Conservation (phyloP, 1,139 yeast species). For the Sugiyamaella paludigena region DNA sequence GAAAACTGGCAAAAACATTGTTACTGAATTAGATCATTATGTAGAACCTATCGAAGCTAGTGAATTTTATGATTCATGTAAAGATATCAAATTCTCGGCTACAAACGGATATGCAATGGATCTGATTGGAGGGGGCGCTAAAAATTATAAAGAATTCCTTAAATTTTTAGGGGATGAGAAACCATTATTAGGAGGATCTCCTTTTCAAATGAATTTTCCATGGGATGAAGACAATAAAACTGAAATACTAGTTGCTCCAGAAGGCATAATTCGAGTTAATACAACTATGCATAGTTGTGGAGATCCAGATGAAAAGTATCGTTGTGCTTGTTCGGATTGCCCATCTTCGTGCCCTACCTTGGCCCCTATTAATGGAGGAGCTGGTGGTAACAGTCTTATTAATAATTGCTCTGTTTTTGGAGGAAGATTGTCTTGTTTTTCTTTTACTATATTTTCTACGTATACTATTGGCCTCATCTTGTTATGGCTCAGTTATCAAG, state of each 20-base stretch:
- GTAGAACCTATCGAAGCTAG: slow-evolving; percentile 61
- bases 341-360: slow-evolving; percentile 72
- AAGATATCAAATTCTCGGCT: slow-evolving; percentile 85
- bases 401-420: slow-evolving; percentile 5
- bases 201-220: slow-evolving; percentile 83
- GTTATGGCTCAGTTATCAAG: slow-evolving; percentile 1
- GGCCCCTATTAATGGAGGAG: slow-evolving; percentile 34
- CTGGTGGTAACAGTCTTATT: slow-evolving; percentile 23
- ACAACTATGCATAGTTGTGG: slow-evolving; percentile 55
- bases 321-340: slow-evolving; percentile 93
- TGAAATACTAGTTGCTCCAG: slow-evolving; percentile 7
- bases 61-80: slow-evolving; percentile 76
- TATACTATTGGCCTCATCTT: slow-evolving; percentile 39
- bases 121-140: slow-evolving; percentile 94
- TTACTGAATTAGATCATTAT: slow-evolving; percentile 66
- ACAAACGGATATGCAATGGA: slow-evolving; percentile 98
- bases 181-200: slow-evolving; percentile 91
- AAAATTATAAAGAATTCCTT: slow-evolving; percentile 64
- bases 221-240: slow-evolving; percentile 41
- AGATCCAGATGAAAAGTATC: slow-evolving; percentile 52
- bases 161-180: slow-evolving; percentile 92
- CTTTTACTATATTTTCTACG: slow-evolving; percentile 55
- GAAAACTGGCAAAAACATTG: slow-evolving; percentile 56
- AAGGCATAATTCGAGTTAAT: slow-evolving; percentile 32
- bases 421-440: slow-evolving; percentile 48